Base-by-base conservation (phyloP, 2,329 filamentous ascomycete genomes). In the Drechslera avenae region DNA sequence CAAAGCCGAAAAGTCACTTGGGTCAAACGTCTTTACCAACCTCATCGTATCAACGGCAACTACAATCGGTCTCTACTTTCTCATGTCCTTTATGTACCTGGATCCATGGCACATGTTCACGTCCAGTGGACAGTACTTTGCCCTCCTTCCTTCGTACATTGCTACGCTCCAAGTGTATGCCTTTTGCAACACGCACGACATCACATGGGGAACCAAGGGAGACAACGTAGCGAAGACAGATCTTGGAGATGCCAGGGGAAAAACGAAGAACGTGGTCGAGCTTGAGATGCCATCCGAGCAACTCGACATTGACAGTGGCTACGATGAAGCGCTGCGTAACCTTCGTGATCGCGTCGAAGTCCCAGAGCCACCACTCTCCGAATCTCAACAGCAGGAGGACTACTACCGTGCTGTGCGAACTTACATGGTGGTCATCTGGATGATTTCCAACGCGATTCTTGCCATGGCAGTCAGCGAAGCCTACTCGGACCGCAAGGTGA, bases 31-130 rank as follows among this genome's bases (percentile, higher is more conserved):
- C 52, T 96, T 99, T 78, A 94, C 92, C 52, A 97, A 97, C 75
- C 83, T 99, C 56, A 90, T 97, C 67, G 86, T 99, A 42, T 94
- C 89, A 5, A 87, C 89, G n/a, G 79, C 88, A 3, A 95, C 91
- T 2, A 99, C 94, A 0, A 78, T 97, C 33, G 94, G 95, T 1
- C 81, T 99, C 32, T 99, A 97, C 81, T 94, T 99, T 78, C 75
- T 96, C 76, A 96, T 96, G 87, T 94, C 89, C 18, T 91, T 99
- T 77, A 77, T 99, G 54, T 99, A 99, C 76, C 84, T 99, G 39
- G 95, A 99, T 64, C 94, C 94, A 0, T 99, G 94, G 94, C 94
- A 99, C 79, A 94, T 99, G 89, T 89, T 99, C 77, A 99, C 94
- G 10, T 93, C 88, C 0, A 86, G 90, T 0, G 84, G 82, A 0